Base-by-base conservation (phyloP, 2,329 filamentous ascomycete species). In the Elsinoe batatas region DNA sequence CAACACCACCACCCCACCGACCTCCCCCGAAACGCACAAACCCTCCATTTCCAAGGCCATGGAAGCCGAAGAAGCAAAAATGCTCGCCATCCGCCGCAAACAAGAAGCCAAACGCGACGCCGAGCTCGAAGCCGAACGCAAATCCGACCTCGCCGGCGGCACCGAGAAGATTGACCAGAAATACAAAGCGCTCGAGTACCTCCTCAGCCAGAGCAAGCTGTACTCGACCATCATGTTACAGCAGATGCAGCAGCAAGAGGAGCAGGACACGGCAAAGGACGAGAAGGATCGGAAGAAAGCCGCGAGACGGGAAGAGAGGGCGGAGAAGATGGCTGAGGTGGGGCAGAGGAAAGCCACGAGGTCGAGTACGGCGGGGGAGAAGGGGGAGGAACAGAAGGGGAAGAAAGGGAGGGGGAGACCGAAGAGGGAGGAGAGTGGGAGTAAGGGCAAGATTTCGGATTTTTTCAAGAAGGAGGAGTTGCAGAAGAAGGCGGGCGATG, bases 381-480 rank as follows among this genome's bases (percentile, higher is more conserved):
- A 57, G 15, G 53, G 61, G 26, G 58, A 51, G 43, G 50, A 51
- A 33, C 54, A 42, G 11, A 54, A 57, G 50, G 53, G 43, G 5
- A 55, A 32, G 37, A 58, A 35, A 63, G 53, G 46, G 1, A 65
- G 65, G 20, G 72, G 72, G n/a, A 63, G 67, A 38, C 66, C 69
- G 6, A 70, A 68, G 58, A 61, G 59, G 11, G 58, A 60, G 13
- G 64, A 62, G 13, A 62, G 65, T 46, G 64, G 62, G 66, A 67
- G 69, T 20, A 36, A 30, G 35, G 40, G 36, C n/a, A 77, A 75
- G 56, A 83, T 85, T 35, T 76, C 79, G 0, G 77, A 74, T 58
- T 84, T 80, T 62, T 79, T 84, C 64, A 79, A 79, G 58, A 83
- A 82, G 60, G 76, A 78, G 22, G 76, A 83, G 32, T 63, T 83